Base-by-base conservation (phyloP, 2,329 filamentous ascomycete species). In the Geosmithia flava region DNA sequence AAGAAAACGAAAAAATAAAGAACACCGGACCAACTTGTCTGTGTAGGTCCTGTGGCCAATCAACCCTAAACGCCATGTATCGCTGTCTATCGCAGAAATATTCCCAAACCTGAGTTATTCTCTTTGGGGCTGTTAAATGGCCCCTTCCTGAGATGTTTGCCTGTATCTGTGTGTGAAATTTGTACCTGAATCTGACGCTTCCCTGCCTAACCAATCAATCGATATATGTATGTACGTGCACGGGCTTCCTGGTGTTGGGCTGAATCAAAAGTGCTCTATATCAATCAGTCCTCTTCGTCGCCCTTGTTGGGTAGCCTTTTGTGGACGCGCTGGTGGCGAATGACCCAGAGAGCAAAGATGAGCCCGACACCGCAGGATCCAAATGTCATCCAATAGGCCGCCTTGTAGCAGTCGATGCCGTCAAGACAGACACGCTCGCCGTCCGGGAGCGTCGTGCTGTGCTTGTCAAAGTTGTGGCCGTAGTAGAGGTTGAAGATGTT, bases 401-500 rank as follows among this genome's bases (percentile, higher is more conserved):
- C 70, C 29, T 77, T 75, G 65, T 96, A 97, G 64, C 91, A 97
- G 19, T 75, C 70, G 11, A 91, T 64, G 0, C 93, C 93, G 23
- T 91, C 80, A 19, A 75, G 71, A 60, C 93, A 97, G 19, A 80
- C 76, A 29, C 83, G 74, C 54, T 88, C 81, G 19, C 87, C 88
- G 42, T 79, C 75, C 0, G 76, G 72, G 19, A 78, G 75, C 10
- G 87, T 68, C 33, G 82, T 66, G 20, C 84, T 90, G 63, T 96
- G 89, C 8, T 69, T 68, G 61, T 98, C 93, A 56, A 88, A 94
- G 0, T 95, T 81, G 16, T 64, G 68, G 45, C 93, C 93, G 61
- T 97, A 98, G 50, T 93, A 80, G 1, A 96, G 68, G 61, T 97
- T 98, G 73, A 95, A 97, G 20, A 95, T 64, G 57, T 97, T 95